A percentile compares a stretch with the other conserved stretches of the same genome.
These are phyloP conservation scores for Fomitiporia mediterranea DNA, from an alignment of 1,284 basidiomycete genomes.

Conservation along the genomic window DNA sequence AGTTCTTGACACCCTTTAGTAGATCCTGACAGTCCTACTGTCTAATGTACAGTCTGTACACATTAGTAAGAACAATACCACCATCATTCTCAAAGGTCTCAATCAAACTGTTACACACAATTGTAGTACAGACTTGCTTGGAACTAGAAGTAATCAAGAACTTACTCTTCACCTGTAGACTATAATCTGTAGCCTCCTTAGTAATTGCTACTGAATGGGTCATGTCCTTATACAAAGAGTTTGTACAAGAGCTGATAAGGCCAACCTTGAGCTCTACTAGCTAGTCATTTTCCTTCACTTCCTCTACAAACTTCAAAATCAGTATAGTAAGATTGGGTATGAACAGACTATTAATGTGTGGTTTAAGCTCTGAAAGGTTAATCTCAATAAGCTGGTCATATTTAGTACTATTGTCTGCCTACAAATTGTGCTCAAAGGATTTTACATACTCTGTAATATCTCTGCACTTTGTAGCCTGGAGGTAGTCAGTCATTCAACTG, in stretches of 20 bases:
- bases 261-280: slow-evolving; percentile 95
- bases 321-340: slow-evolving; percentile 95
- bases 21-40: slow-evolving; percentile 98
- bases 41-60: slow-evolving; percentile 98
- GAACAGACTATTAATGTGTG: slow-evolving; percentile 99
- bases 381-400: slow-evolving; percentile 96
- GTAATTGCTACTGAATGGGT: slow-evolving; percentile 94
- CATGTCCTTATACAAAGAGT: slow-evolving; percentile 99
- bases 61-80: slow-evolving; percentile 95
- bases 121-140: slow-evolving; percentile 97
- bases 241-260: slow-evolving; percentile 99
- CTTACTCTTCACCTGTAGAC: slow-evolving; percentile 86
- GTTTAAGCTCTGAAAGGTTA: slow-evolving; percentile 95
- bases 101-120: slow-evolving; percentile 94
- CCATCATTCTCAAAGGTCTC: slow-evolving; percentile 83
- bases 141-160: slow-evolving; percentile 99
- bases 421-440: slow-evolving; percentile 88
- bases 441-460: slow-evolving; percentile 90
- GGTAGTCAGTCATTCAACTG: slow-evolving; percentile 88
- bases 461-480: slow-evolving; percentile 88
- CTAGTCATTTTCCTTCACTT: slow-evolving; percentile 96
- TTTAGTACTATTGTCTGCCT: slow-evolving; percentile 85
- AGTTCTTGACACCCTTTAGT: slow-evolving; percentile 95
- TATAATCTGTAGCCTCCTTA: slow-evolving; percentile 81
- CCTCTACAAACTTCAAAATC: slow-evolving; percentile 90